These are phyloP conservation scores for Linum tenue DNA, from an alignment of 345 rosid species.

Conservation along the genomic window DNA sequence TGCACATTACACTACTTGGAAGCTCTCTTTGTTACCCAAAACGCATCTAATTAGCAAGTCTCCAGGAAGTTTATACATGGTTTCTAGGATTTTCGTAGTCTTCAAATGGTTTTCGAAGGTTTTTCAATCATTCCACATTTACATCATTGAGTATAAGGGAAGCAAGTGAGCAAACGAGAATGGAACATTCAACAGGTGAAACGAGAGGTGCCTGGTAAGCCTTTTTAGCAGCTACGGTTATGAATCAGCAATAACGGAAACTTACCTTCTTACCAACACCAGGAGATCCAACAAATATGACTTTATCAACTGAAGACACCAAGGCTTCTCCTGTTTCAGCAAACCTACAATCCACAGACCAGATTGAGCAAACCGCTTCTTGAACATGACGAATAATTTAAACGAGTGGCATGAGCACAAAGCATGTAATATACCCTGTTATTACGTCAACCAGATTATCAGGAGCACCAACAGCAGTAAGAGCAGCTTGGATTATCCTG, in stretches of 20 bases:
- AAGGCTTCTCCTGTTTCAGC: constrained; percentile 95
- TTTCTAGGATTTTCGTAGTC: neutral
- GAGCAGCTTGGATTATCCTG: constrained; percentile 88
- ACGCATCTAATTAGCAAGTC: neutral
- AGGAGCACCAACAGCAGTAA: constrained; percentile 95
- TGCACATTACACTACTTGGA: neutral
- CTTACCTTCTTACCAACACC: constrained; percentile 94
- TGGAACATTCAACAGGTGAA: neutral
- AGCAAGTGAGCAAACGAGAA: neutral
- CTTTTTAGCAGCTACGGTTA: neutral
- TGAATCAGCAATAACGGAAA: neutral
- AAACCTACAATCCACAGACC: constrained; percentile 39
- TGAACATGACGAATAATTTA: constrained; percentile 1
- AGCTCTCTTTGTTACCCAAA: neutral
- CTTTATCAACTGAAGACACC: constrained; percentile 82
- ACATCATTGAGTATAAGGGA: neutral
- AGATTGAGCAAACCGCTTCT: constrained; percentile 11
- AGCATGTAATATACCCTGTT: constrained; percentile 53
- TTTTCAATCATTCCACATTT: neutral
- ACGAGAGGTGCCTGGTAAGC: neutral
- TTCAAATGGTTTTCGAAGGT: neutral
- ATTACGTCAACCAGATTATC: constrained; percentile 88
- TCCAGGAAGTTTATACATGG: neutral
- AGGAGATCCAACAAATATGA: constrained; percentile 96
- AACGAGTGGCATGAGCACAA: constrained; percentile 10